These are phyloP conservation scores for Populus nigra DNA, from an alignment of 345 rosid genomes.

Conservation along the genomic window DNA sequence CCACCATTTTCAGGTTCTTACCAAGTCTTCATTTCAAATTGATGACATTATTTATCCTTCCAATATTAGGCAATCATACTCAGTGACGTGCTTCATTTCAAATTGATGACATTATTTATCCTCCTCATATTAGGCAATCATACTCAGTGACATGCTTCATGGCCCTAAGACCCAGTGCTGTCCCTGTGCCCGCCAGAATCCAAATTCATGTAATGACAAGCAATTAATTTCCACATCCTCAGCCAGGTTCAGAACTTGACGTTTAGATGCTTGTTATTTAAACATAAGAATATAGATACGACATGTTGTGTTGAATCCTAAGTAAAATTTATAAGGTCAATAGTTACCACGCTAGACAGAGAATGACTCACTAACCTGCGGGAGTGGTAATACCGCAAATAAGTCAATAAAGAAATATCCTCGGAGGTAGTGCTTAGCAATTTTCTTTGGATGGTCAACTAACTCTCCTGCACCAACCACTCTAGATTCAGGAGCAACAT, in stretches of 20 bases:
- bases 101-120: not conserved
- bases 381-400: constrained; percentile 66
- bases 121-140: not conserved
- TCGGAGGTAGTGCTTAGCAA: constrained; percentile 57
- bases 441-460: constrained; percentile 76
- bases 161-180: not conserved
- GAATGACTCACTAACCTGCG: constrained; percentile 57
- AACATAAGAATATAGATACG: not conserved
- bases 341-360: not conserved
- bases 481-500: constrained; percentile 74
- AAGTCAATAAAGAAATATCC: constrained; percentile 60
- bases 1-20: not conserved
- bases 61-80: not conserved
- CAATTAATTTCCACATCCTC: not conserved
- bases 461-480: constrained; percentile 88
- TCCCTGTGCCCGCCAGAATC: not conserved
- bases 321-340: not conserved
- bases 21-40: not conserved
- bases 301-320: not conserved
- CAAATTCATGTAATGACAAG: not conserved
- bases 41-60: not conserved
- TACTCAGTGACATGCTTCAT: not conserved
- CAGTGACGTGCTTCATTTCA: not conserved
- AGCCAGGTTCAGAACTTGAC: not conserved
- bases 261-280: not conserved